Conservation (phyloP, 371 early-diverging fungal genomes). For the Mortierella sp. region DNA sequence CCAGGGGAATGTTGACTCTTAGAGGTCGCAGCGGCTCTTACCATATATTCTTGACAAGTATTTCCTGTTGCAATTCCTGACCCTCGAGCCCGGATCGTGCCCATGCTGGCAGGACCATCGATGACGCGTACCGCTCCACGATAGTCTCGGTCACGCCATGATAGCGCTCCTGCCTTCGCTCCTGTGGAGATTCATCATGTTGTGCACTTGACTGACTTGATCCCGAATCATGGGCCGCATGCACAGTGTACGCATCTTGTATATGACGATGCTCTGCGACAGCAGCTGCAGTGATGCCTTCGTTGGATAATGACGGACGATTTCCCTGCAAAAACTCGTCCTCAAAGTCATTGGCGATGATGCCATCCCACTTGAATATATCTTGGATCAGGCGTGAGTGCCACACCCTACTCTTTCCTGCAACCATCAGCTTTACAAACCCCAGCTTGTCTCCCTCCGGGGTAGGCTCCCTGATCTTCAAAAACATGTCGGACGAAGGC, state of each 20-base stretch:
- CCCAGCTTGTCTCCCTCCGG: constrained; percentile 30
- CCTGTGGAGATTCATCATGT: not conserved
- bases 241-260: not conserved
- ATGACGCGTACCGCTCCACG: constrained; percentile 32
- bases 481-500: constrained; percentile 45
- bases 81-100: constrained; percentile 39
- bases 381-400: constrained; percentile 24
- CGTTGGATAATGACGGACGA: not conserved
- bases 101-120: constrained; percentile 43
- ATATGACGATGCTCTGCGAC: not conserved
- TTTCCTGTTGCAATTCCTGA: constrained; percentile 36
- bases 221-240: not conserved
- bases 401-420: constrained; percentile 21
- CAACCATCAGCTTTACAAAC: constrained; percentile 38
- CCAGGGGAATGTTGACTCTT: too few relatives aligned
- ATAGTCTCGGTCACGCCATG: constrained; percentile 11
- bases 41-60: constrained; percentile 48
- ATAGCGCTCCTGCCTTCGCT: constrained; percentile 9
- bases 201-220: constrained; percentile 10
- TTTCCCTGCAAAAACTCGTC: constrained; percentile 34
- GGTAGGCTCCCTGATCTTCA: constrained; percentile 31
- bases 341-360: constrained; percentile 43
- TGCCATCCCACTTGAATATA: constrained; percentile 35
- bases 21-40: too few relatives aligned
- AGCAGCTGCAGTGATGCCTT: not conserved